Conservation (phyloP, 176 grass and related monocot species). For the Musa itinerans region DNA sequence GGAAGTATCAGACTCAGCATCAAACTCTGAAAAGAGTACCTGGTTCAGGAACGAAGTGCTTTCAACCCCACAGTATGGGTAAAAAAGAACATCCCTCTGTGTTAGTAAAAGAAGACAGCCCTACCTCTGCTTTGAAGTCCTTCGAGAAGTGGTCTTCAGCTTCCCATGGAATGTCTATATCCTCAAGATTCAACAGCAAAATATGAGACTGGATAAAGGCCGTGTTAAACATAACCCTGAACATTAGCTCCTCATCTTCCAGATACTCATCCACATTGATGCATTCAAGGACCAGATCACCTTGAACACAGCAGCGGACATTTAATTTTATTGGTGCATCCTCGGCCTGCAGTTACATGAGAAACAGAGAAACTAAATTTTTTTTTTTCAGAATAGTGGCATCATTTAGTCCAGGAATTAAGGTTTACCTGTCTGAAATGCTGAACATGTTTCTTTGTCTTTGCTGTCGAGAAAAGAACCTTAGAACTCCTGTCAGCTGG, state of each 20-base stretch:
- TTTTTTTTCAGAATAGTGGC: slow-evolving; percentile 20
- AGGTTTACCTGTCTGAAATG: slow-evolving; percentile 69
- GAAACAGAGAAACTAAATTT: slow-evolving; percentile 38
- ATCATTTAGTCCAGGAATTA: slow-evolving; percentile 8
- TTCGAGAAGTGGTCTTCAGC: slow-evolving; percentile 58
- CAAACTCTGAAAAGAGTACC: slow-evolving; percentile 99
- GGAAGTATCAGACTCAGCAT: slow-evolving; percentile 57
- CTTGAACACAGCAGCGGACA: slow-evolving; percentile 76
- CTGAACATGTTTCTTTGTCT: slow-evolving; percentile 61
- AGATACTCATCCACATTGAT: slow-evolving; percentile 51
- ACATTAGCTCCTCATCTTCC: slow-evolving; percentile 60
- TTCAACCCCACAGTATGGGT: slow-evolving; percentile 34
- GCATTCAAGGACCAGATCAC: slow-evolving; percentile 85
- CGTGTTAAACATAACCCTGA: slow-evolving; percentile 93
- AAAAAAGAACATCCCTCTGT: not conserved
- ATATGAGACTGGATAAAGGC: slow-evolving; percentile 85
- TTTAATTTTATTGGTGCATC: slow-evolving; percentile 74
- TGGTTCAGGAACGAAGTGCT: slow-evolving; percentile 60
- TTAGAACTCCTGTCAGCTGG: slow-evolving; percentile 38
- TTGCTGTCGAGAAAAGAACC: slow-evolving; percentile 35
- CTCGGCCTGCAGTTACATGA: slow-evolving; percentile 62
- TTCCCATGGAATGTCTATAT: slow-evolving; percentile 72
- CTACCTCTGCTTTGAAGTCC: slow-evolving; percentile 92
- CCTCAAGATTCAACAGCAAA: slow-evolving; percentile 60
- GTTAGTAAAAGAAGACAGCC: slow-evolving; percentile 21